Conservation (phyloP, 2,329 filamentous ascomycete genomes). For the Zymoseptoria ardabiliae region DNA sequence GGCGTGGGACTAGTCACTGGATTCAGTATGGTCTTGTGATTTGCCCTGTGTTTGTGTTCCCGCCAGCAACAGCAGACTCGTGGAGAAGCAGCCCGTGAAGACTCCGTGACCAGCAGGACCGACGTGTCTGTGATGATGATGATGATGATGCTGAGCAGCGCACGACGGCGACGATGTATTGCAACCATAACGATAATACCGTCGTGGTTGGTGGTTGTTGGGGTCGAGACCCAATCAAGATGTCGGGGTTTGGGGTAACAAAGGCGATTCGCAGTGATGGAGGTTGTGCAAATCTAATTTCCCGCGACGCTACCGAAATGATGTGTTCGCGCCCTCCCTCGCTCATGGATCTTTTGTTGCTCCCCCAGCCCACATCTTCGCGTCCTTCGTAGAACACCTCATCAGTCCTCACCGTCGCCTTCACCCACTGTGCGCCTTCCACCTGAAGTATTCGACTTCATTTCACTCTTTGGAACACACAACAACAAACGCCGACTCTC, state of each 20-base stretch:
- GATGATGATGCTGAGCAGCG: no score
- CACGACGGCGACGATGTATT: neutral
- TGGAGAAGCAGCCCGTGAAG: neutral
- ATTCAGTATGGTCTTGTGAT: neutral
- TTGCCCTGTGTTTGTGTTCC: neutral
- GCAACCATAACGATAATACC: neutral
- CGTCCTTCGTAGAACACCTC: neutral
- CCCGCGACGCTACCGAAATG: neutral
- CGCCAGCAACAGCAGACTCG: neutral
- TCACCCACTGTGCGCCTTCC: neutral
- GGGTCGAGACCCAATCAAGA: neutral
- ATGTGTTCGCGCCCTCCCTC: neutral
- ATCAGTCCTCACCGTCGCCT: neutral
- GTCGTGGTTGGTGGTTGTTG: neutral
- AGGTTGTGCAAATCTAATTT: neutral
- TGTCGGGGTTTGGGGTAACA: neutral
- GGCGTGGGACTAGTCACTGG: neutral
- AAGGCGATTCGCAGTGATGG: neutral
- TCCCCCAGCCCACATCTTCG: neutral
- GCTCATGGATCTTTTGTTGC: neutral
- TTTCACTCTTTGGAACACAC: conserved; percentile 18
- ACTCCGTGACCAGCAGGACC: neutral
- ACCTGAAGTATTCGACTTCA: conserved; percentile 11
- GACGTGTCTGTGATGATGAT: neutral
- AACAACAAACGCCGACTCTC: conserved; percentile 2